Evolutionary conservation across 1,284 basidiomycete species (phyloP).

Genomic region (Tilletia walkeri): DNA sequence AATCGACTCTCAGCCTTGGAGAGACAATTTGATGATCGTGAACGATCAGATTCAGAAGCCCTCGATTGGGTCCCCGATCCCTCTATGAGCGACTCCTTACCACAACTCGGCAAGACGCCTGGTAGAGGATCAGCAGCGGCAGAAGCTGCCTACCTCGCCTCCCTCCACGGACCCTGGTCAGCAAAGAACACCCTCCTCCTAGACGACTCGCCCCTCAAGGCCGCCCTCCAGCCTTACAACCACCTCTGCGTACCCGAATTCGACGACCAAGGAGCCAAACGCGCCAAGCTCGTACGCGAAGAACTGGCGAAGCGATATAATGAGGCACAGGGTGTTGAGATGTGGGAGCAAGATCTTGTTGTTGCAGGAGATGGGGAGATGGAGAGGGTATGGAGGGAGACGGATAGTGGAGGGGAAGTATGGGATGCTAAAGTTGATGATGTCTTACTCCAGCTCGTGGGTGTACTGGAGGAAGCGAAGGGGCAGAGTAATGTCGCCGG

Average conservation of each 20-base stretch:
- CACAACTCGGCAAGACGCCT: neutral
- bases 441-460: slow-evolving; percentile 47
- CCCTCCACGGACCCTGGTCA: slow-evolving; percentile 57
- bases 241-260: slow-evolving; percentile 48
- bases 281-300: neutral
- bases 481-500: slow-evolving; percentile 38
- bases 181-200: slow-evolving; percentile 74
- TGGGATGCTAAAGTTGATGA: slow-evolving; percentile 30
- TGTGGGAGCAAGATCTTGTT: neutral
- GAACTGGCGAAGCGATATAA: neutral
- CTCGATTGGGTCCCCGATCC: slow-evolving; percentile 1
- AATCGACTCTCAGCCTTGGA: neutral
- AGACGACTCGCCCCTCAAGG: slow-evolving; percentile 77
- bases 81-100: neutral
- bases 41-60: neutral
- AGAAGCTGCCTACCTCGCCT: slow-evolving; percentile 11
- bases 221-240: slow-evolving; percentile 68
- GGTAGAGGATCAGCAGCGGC: neutral
- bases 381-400: neutral
- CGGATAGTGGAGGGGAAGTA: neutral
- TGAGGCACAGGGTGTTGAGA: neutral
- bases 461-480: slow-evolving; percentile 44
- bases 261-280: slow-evolving; percentile 25
- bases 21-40: neutral
- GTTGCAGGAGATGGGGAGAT: neutral